Conservation (phyloP, 2,329 filamentous ascomycete genomes). For the Neonectria magnoliae region DNA sequence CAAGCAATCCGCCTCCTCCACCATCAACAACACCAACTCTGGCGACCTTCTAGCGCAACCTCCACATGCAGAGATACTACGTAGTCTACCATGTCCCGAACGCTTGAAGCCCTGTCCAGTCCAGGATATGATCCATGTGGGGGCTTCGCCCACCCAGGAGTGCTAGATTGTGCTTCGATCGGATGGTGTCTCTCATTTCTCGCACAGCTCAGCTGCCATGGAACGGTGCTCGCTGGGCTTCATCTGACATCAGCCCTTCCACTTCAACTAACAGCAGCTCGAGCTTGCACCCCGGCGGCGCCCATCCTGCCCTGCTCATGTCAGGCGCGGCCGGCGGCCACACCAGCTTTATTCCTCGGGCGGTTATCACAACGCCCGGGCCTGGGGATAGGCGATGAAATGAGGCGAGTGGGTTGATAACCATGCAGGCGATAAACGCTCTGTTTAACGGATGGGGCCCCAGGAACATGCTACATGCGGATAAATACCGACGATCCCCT, state of each 20-base stretch:
- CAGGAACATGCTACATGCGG: constrained; percentile 11
- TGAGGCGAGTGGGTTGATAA: constrained; percentile 15
- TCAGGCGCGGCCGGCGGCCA: constrained; percentile 35
- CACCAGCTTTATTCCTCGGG: constrained; percentile 30
- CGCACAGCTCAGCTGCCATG: neutral
- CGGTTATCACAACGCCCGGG: constrained; percentile 37
- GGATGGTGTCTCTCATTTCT: constrained; percentile 12
- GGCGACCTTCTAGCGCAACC: neutral
- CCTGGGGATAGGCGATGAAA: constrained; percentile 26
- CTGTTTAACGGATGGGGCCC: constrained; percentile 2
- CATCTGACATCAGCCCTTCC: neutral
- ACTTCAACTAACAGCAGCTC: neutral
- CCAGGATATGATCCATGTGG: constrained; percentile 12
- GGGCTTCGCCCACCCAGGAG: neutral
- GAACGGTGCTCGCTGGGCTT: neutral
- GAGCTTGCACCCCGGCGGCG: constrained; percentile 6
- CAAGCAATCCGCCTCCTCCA: neutral
- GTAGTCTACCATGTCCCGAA: neutral
- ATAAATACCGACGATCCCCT: constrained; percentile 35
- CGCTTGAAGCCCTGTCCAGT: neutral
- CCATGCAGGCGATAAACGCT: constrained; percentile 16
- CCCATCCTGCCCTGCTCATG: constrained; percentile 23
- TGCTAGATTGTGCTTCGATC: constrained; percentile 1
- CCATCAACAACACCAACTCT: neutral
- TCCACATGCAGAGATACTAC: constrained; percentile 3